Conservation (phyloP, 2,329 filamentous ascomycete species). For the Stagonosporopsis vannaccii region DNA sequence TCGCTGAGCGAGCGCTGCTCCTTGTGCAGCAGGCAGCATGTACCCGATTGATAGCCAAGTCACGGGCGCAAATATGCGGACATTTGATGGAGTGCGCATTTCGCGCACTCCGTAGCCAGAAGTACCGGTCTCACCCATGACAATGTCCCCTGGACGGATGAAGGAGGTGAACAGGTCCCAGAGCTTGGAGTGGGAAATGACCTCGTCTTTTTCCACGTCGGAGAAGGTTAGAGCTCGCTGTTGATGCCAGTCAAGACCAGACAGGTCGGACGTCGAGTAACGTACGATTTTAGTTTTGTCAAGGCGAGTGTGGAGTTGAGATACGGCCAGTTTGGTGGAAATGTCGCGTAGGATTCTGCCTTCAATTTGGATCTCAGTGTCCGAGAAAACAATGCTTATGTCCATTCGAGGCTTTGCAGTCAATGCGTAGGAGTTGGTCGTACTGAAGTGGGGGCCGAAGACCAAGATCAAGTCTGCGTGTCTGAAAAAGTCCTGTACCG, state of each 20-base stretch:
- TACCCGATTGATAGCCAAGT: slow-evolving; percentile 61
- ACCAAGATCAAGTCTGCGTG: slow-evolving; percentile 55
- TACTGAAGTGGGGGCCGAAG: slow-evolving; percentile 57
- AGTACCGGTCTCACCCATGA: slow-evolving; percentile 68
- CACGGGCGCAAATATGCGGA: slow-evolving; percentile 20
- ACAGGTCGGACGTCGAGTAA: slow-evolving; percentile 1
- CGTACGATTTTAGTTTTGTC: slow-evolving; percentile 1
- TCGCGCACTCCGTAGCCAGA: slow-evolving; percentile 20
- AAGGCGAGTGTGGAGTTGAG: slow-evolving; percentile 3
- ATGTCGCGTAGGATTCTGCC: slow-evolving; percentile 47
- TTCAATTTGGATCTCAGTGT: slow-evolving; percentile 43
- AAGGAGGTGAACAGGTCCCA: slow-evolving; percentile 58
- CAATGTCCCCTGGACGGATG: slow-evolving; percentile 61
- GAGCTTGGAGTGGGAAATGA: slow-evolving; percentile 59
- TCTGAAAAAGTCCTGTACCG: slow-evolving; percentile 48
- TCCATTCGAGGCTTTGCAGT: slow-evolving; percentile 49
- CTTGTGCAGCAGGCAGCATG: slow-evolving; percentile 65
- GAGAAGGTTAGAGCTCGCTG: not conserved
- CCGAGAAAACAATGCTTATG: slow-evolving; percentile 45
- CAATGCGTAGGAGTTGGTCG: slow-evolving; percentile 55
- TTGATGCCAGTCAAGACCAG: slow-evolving; percentile 4
- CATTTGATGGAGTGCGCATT: slow-evolving; percentile 22
- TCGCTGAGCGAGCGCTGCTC: slow-evolving; percentile 55
- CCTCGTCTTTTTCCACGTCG: slow-evolving; percentile 6
- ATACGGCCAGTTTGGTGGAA: slow-evolving; percentile 35